A percentile compares a stretch with the other conserved stretches of the same genome.
Conservation (phyloP, 1,139 yeast species). For the Wickerhamomyces sp. region DNA sequence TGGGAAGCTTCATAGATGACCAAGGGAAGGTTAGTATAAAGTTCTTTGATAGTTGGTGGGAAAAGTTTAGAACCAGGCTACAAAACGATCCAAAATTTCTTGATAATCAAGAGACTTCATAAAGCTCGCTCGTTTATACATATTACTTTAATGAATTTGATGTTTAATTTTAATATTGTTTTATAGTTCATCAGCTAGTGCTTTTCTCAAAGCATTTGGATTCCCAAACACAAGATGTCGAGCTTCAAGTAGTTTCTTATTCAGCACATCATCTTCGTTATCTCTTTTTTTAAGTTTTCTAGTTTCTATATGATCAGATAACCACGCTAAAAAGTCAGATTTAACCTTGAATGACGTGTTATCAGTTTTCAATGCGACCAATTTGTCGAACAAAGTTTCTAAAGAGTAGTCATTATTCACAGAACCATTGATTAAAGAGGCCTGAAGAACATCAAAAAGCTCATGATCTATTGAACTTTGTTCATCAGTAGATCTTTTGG, state of each 20-base stretch:
- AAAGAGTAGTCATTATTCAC: conserved; percentile 36
- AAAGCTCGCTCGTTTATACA: not conserved
- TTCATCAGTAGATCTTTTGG: conserved; percentile 16
- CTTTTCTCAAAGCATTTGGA: conserved; percentile 63
- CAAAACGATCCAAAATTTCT: conserved; percentile 79
- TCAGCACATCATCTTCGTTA: conserved; percentile 31
- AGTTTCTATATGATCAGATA: conserved; percentile 45
- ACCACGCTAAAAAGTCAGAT: conserved; percentile 53
- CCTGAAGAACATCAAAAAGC: conserved; percentile 16
- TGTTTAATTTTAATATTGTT: not conserved
- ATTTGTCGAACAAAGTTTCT: conserved; percentile 38
- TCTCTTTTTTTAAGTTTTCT: conserved; percentile 29
- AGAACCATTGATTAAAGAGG: conserved; percentile 23
- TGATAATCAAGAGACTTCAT: conserved; percentile 33
- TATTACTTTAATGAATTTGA: conserved; percentile 1
- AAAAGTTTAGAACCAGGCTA: conserved; percentile 71
- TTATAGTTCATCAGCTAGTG: conserved; percentile 48
- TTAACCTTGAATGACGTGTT: conserved; percentile 25
- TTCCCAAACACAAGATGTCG: conserved; percentile 79
- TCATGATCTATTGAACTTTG: conserved; percentile 1
- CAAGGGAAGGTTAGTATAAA: conserved; percentile 82
- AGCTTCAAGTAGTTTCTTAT: conserved; percentile 45
- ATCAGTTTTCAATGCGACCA: conserved; percentile 33
- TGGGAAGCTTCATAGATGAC: conserved; percentile 77
- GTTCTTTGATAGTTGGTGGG: conserved; percentile 96